These are phyloP conservation scores for Paspalum vaginatum DNA, from an alignment of 176 grass and related monocot species.

Conservation along the genomic window DNA sequence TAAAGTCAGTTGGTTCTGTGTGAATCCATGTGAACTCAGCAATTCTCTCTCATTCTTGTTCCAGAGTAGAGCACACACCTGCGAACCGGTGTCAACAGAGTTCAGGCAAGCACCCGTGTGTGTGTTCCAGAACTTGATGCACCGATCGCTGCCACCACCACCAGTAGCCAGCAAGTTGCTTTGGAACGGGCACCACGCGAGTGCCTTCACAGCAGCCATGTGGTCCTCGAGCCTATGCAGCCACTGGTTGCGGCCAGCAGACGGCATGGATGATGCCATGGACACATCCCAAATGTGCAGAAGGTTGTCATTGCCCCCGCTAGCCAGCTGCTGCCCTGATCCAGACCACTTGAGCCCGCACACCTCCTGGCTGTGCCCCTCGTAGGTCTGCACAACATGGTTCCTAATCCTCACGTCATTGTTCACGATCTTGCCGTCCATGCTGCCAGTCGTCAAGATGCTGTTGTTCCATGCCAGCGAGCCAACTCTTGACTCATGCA, in stretches of 20 bases:
- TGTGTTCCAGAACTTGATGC: constrained; percentile 77
- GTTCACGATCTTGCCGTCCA: constrained; percentile 71
- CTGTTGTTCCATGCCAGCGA: constrained; percentile 73
- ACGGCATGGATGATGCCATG: constrained; percentile 51
- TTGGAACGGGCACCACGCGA: constrained; percentile 78
- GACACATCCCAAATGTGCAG: constrained; percentile 68
- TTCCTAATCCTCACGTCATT: constrained; percentile 65
- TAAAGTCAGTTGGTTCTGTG: constrained; percentile 55
- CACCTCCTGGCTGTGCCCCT: constrained; percentile 67
- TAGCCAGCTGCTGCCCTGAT: constrained; percentile 64
- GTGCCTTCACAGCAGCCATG: constrained; percentile 67
- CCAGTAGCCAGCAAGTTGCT: constrained; percentile 69
- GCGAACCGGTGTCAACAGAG: constrained; percentile 57
- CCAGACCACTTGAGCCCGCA: constrained; percentile 73
- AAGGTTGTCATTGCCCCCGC: constrained; percentile 74
- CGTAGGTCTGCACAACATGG: constrained; percentile 63
- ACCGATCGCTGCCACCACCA: constrained; percentile 53
- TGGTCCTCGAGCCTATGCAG: constrained; percentile 65
- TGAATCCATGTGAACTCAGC: constrained; percentile 57
- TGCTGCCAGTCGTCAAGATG: constrained; percentile 59
- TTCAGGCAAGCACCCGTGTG: constrained; percentile 62
- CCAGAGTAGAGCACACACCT: constrained; percentile 60
- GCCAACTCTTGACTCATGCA: constrained; percentile 62
- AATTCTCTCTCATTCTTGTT: constrained; percentile 64
- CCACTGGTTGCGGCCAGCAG: constrained; percentile 65